phyloP scores from a whole-genome alignment of 345 rosid species.

The Sonneratia caseolaris region DNA sequence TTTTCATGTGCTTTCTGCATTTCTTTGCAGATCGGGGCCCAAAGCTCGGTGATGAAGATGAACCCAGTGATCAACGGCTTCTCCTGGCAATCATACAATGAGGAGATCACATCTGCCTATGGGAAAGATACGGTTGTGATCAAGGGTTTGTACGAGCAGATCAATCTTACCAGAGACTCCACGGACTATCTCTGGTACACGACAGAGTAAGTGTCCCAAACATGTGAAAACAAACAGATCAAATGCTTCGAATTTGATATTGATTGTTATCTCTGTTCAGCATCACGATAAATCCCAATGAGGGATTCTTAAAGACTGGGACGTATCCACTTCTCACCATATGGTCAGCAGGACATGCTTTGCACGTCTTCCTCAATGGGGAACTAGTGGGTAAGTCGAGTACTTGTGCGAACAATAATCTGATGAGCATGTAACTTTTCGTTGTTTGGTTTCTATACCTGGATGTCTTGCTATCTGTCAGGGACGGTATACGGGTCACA shows the following conservation, averaged over 20 bases:
- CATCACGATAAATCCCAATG: conserved; percentile 13
- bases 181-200: conserved; percentile 93
- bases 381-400: conserved; percentile 40
- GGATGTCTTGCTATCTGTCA: conserved; percentile 9
- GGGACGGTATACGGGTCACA: conserved; percentile 70
- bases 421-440: conserved; percentile 4
- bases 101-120: conserved; percentile 42
- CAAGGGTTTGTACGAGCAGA: conserved; percentile 71
- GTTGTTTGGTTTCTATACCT: background rate
- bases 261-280: conserved; percentile 7
- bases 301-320: conserved; percentile 14
- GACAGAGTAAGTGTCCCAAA: conserved; percentile 57
- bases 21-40: conserved; percentile 46
- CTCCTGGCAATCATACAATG: conserved; percentile 69
- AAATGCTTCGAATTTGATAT: background rate
- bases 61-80: conserved; percentile 32
- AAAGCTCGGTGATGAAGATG: conserved; percentile 57
- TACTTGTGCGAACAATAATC: background rate
- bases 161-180: conserved; percentile 58
- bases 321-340: conserved; percentile 22
- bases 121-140: conserved; percentile 32
- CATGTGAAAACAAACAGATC: background rate
- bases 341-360: conserved; percentile 41
- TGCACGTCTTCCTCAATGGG: conserved; percentile 34
- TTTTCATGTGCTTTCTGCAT: background rate